A percentile compares a stretch with the other conserved stretches of the same genome.
Conservation (phyloP, 768 basidiomycete genomes). For the Amylocystis lapponica region DNA sequence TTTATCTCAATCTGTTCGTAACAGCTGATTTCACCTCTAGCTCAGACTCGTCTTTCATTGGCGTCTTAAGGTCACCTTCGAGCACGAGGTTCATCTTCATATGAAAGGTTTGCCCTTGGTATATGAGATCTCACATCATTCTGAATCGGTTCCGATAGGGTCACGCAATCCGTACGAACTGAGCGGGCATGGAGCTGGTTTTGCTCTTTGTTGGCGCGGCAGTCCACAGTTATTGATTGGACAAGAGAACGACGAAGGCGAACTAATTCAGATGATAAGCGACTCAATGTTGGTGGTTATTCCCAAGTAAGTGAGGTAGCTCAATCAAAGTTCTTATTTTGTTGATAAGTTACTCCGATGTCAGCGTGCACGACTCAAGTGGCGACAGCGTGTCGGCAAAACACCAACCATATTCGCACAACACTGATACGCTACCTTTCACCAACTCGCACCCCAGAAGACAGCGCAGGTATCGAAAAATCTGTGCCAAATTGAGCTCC, state of each 20-base stretch:
- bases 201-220: slow-evolving; percentile 81
- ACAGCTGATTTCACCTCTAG: slow-evolving; percentile 30
- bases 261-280: slow-evolving; percentile 79
- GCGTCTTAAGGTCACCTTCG: slow-evolving; percentile 63
- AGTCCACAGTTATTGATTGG: slow-evolving; percentile 66
- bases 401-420: not conserved
- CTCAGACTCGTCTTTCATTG: slow-evolving; percentile 81
- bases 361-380: slow-evolving; percentile 19
- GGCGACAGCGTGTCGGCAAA: slow-evolving; percentile 5
- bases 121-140: not conserved
- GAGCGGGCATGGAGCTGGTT: slow-evolving; percentile 72
- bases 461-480: slow-evolving; percentile 43
- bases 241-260: slow-evolving; percentile 61
- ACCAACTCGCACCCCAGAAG: not conserved
- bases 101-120: slow-evolving; percentile 63
- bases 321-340: not conserved
- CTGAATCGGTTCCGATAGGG: slow-evolving; percentile 40
- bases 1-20: not conserved
- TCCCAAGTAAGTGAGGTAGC: slow-evolving; percentile 58
- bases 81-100: slow-evolving; percentile 67
- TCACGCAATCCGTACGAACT: slow-evolving; percentile 76
- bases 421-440: not conserved
- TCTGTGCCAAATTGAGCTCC: slow-evolving; percentile 77
- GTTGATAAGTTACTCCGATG: not conserved
- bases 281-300: slow-evolving; percentile 79